Percentiles rank a stretch among this genome's conserved stretches.
Conservation (phyloP, 352 stramenopile species). For the Phytophthora pistaciae region DNA sequence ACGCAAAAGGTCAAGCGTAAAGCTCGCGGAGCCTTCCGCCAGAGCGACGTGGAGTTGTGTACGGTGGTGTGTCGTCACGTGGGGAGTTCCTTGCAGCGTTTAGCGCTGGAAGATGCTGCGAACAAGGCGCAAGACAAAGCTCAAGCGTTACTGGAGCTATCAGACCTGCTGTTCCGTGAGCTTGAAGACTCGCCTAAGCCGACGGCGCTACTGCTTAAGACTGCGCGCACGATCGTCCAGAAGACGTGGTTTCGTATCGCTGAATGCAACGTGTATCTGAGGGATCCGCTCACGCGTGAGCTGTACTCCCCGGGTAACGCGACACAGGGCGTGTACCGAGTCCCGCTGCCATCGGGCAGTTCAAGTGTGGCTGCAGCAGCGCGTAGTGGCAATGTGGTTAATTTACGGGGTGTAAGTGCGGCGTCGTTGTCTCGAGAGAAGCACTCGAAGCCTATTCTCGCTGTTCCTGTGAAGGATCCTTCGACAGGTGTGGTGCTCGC, state of each 20-base stretch:
- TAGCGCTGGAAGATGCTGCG: slow-evolving; percentile 67
- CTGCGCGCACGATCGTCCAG: slow-evolving; percentile 25
- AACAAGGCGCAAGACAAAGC: slow-evolving; percentile 70
- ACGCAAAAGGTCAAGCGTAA: slow-evolving; percentile 17
- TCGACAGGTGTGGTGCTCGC: slow-evolving; percentile 66
- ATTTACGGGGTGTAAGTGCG: slow-evolving; percentile 76
- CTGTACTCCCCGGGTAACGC: slow-evolving; percentile 62
- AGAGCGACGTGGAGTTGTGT: slow-evolving; percentile 68
- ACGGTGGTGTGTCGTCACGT: slow-evolving; percentile 64
- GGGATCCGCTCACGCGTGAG: slow-evolving; percentile 65
- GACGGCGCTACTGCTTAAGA: slow-evolving; percentile 55
- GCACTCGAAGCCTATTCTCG: slow-evolving; percentile 64
- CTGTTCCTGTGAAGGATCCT: slow-evolving; percentile 83
- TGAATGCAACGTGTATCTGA: slow-evolving; percentile 75
- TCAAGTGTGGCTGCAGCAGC: slow-evolving; percentile 71
- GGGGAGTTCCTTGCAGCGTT: slow-evolving; percentile 58
- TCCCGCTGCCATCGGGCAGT: slow-evolving; percentile 50
- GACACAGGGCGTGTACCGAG: slow-evolving; percentile 54
- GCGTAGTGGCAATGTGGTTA: slow-evolving; percentile 74
- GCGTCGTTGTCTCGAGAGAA: slow-evolving; percentile 29
- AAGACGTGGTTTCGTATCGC: slow-evolving; percentile 33
- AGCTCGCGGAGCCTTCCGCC: slow-evolving; percentile 44
- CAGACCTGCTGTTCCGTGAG: slow-evolving; percentile 68
- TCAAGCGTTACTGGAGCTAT: slow-evolving; percentile 72
- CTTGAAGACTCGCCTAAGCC: slow-evolving; percentile 72